These are phyloP conservation scores for Fusarium haematococcum DNA, from an alignment of 2,329 filamentous ascomycete genomes.

Conservation along the genomic window DNA sequence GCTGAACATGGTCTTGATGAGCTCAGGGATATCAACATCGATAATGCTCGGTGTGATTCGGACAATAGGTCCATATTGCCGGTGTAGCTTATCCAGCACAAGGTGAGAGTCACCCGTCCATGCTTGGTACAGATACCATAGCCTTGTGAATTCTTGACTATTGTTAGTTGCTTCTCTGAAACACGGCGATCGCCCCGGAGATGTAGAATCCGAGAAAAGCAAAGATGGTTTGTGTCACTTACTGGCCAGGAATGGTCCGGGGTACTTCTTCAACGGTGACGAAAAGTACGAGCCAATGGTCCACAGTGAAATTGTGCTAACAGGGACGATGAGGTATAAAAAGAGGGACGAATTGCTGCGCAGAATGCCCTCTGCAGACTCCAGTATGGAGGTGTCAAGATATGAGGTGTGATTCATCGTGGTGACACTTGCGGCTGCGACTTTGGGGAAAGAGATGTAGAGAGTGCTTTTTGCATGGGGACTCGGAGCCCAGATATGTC, in stretches of 20 bases:
- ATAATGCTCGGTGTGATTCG: slow-evolving; percentile 55
- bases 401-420: slow-evolving; percentile 15
- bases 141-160: slow-evolving; percentile 45
- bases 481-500: not conserved
- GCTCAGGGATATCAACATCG: slow-evolving; percentile 51
- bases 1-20: slow-evolving; percentile 53
- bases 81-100: slow-evolving; percentile 49
- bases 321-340: slow-evolving; percentile 11
- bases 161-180: not conserved
- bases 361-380: not conserved
- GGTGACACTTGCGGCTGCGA: not conserved
- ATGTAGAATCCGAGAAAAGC: not conserved
- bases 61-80: slow-evolving; percentile 54
- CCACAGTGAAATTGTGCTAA: slow-evolving; percentile 19
- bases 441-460: not conserved
- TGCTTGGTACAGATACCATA: slow-evolving; percentile 52
- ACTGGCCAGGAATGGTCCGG: slow-evolving; percentile 49
- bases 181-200: not conserved
- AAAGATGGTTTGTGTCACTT: slow-evolving; percentile 4
- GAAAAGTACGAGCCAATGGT: slow-evolving; percentile 16
- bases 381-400: not conserved
- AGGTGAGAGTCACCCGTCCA: slow-evolving; percentile 45
- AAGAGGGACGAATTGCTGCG: not conserved
- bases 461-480: not conserved
- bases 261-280: slow-evolving; percentile 47